Evolutionary conservation across 2,329 filamentous ascomycete genomes (phyloP).

Genomic region (Diplodia sapinea): DNA sequence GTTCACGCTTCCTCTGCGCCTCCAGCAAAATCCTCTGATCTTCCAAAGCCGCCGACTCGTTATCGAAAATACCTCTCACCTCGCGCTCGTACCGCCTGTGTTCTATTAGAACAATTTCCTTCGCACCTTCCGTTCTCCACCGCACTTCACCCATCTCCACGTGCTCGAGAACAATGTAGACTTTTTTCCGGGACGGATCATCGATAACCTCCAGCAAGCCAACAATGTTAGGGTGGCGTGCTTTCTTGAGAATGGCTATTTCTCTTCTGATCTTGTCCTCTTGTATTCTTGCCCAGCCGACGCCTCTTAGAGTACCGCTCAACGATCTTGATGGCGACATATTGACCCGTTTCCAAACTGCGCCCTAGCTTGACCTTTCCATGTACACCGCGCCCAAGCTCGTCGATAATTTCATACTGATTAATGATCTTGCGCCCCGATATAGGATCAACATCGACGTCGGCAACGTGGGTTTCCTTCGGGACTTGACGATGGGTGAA

Average conservation of each 20-base stretch:
- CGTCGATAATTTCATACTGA: conserved; percentile 95
- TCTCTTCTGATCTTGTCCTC: conserved; percentile 90
- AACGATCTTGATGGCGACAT: conserved; percentile 98
- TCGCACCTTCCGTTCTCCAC: conserved; percentile 88
- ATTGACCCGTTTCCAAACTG: conserved; percentile 74
- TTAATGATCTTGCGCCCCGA: conserved; percentile 97
- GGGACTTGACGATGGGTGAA: conserved; percentile 56
- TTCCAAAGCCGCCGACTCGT: conserved; percentile 51
- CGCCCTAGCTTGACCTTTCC: conserved; percentile 96
- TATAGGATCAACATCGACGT: conserved; percentile 85
- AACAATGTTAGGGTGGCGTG: conserved; percentile 95
- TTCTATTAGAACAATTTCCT: conserved; percentile 82
- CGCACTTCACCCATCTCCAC: conserved; percentile 92
- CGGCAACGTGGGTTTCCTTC: conserved; percentile 79
- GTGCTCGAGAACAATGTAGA: conserved; percentile 96
- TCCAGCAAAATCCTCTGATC: conserved; percentile 52
- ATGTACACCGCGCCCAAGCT: conserved; percentile 93
- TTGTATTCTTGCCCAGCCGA: conserved; percentile 77
- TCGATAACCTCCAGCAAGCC: conserved; percentile 96
- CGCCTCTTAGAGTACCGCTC: conserved; percentile 93
- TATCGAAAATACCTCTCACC: conserved; percentile 56
- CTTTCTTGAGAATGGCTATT: conserved; percentile 98
- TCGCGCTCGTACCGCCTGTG: conserved; percentile 79
- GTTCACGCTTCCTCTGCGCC: conserved; percentile 63
- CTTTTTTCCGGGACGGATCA: conserved; percentile 93